Evolutionary conservation across 2,329 filamentous ascomycete species (phyloP), one percentile per base, ranked within the genome.

Genomic region (Beauveria rudraprayagi): DNA sequence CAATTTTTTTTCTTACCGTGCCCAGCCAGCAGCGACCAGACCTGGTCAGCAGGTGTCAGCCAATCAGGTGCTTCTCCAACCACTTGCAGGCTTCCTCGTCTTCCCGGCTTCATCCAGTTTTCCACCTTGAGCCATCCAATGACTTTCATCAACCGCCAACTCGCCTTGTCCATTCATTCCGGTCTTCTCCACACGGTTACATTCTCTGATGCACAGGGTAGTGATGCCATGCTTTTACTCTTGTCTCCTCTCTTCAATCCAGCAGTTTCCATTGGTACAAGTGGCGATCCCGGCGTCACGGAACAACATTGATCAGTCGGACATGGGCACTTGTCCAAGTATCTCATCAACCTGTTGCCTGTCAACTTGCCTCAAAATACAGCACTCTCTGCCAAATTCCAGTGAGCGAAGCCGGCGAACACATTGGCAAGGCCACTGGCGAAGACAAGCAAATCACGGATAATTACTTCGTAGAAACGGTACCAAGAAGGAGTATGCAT

Each of bases 1-100:
- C 56, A 58, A 58, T 51, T 58, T 51, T 26, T 22, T 58, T 22
- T 48, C 16, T 56, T 46, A 56, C 54, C 56, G n/a, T 50, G 52
- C 30, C 50, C 50, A 52, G 28, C 43, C 17, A 37, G 34, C 34
- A 37, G 34, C 34, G 34, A 37, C 43, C 7, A n/a, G 10, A 3
- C 43, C 17, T 22, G 19, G 43, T n/a, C 43, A 46, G 43, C 30
- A 52, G 3, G 11, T 11, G n/a, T 14, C n/a, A 16, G 30, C 50
- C 50, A 52, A 52, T 40, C 50, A 52, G 50, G 7, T 22, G 50
- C 50, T 5, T 11, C n/a, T 19, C 30, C n/a, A 14, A 22, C 9
- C 34, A 28, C 28, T 37, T 52, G n/a, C 11, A 24, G 5, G 50
- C 50, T 14, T 34, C 14, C 30, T 52, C n/a, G 34, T 37, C n/a